A percentile compares a stretch with the other conserved stretches of the same genome.
Evolutionary conservation across 306 rosid species (phyloP).

Genomic region (Dryas alaskensis): DNA sequence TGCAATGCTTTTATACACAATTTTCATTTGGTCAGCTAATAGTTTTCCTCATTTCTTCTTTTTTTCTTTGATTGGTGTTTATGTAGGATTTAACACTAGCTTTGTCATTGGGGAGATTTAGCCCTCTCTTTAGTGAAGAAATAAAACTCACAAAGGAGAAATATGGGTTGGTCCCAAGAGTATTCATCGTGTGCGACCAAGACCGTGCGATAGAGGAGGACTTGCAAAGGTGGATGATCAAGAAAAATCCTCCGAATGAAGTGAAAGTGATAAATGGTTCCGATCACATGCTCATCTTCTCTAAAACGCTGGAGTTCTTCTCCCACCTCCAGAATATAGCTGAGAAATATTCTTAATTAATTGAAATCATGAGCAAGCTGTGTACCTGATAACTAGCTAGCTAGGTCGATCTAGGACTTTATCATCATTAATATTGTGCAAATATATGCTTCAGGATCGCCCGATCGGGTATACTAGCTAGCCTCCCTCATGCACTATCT

Average conservation of each 20-base stretch:
- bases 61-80: background rate
- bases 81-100: slow-evolving; percentile 41
- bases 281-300: slow-evolving; percentile 54
- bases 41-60: too few species aligned
- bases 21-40: too few species aligned
- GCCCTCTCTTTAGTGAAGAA: slow-evolving; percentile 10
- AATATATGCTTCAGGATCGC: too few species aligned
- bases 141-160: slow-evolving; percentile 19
- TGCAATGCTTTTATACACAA: too few species aligned
- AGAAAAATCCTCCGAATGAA: slow-evolving; percentile 26
- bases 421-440: too few species aligned
- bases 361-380: too few species aligned
- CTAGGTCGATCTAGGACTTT: too few species aligned
- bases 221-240: slow-evolving; percentile 37
- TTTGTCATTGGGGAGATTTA: slow-evolving; percentile 30
- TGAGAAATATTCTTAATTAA: slow-evolving; percentile 15
- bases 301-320: slow-evolving; percentile 30
- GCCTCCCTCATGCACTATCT: too few species aligned
- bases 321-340: slow-evolving; percentile 34
- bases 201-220: slow-evolving; percentile 22
- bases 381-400: too few species aligned
- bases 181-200: slow-evolving; percentile 32
- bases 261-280: slow-evolving; percentile 34
- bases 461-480: too few species aligned
- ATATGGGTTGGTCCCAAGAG: slow-evolving; percentile 39